Conservation (phyloP, 805 yeast genomes). For the Saturnispora galanensis region DNA sequence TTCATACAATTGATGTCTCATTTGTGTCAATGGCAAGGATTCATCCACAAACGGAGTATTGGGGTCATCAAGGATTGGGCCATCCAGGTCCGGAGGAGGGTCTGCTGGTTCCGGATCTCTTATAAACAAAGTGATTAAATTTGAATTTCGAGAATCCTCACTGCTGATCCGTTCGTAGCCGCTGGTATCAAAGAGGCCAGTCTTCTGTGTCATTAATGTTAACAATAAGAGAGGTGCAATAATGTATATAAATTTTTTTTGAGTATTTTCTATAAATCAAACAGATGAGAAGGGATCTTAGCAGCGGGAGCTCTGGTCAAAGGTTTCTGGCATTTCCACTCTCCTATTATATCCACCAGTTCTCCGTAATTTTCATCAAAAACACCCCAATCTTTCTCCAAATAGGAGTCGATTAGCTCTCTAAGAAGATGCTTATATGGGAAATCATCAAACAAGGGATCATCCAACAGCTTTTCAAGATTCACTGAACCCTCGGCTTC, state of each 20-base stretch:
- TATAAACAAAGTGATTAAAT: neutral
- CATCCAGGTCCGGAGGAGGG: neutral
- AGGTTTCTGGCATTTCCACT: conserved; percentile 45
- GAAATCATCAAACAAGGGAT: conserved; percentile 16
- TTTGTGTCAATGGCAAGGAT: conserved; percentile 2
- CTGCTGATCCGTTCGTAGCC: neutral
- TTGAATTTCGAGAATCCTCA: neutral
- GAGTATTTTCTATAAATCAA: conserved; percentile 12
- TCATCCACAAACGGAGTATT: conserved; percentile 4
- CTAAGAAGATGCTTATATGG: conserved; percentile 11
- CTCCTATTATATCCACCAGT: conserved; percentile 34
- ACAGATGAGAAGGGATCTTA: conserved; percentile 17
- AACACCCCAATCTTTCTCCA: conserved; percentile 10
- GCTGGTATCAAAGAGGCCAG: neutral
- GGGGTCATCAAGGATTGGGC: conserved; percentile 1
- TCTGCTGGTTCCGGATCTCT: conserved; percentile 5
- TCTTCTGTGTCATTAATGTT: neutral
- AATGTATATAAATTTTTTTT: neutral
- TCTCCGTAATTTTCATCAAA: conserved; percentile 28
- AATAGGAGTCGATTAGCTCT: neutral
- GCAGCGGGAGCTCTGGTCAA: conserved; percentile 61
- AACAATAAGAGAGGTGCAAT: neutral
- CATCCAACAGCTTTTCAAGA: conserved; percentile 10
- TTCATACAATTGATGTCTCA: conserved; percentile 4
- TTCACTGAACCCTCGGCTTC: conserved; percentile 8